phyloP scores from a whole-genome alignment of 2,329 filamentous ascomycete species.

The Curvularia hawaiiensis region DNA sequence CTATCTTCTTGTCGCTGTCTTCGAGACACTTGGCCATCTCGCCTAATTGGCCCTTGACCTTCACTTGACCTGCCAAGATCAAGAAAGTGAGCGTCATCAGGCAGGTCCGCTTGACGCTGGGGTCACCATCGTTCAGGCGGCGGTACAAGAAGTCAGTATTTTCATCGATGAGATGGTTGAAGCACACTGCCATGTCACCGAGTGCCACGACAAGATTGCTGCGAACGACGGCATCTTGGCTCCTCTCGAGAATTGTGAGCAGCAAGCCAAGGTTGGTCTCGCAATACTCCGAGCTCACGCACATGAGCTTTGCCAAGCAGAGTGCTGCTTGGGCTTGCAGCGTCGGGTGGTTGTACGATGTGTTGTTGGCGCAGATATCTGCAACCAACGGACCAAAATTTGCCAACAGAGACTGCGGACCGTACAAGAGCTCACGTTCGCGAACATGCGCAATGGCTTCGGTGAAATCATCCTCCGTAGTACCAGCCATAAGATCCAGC shows the following conservation, averaged over 20 bases:
- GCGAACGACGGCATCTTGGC: slow-evolving; percentile 86
- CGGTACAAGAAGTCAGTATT: slow-evolving; percentile 98
- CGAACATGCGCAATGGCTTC: slow-evolving; percentile 85
- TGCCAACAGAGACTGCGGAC: slow-evolving; percentile 80
- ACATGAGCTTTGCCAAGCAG: slow-evolving; percentile 98
- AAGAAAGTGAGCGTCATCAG: slow-evolving; percentile 98
- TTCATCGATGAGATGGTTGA: slow-evolving; percentile 98
- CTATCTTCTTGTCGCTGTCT: slow-evolving; percentile 92
- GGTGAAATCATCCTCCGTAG: slow-evolving; percentile 91
- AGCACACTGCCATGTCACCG: slow-evolving; percentile 98
- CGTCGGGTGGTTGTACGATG: slow-evolving; percentile 84
- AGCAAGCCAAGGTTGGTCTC: slow-evolving; percentile 89
- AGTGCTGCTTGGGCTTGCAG: slow-evolving; percentile 92
- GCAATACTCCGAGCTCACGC: slow-evolving; percentile 95
- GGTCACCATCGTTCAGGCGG: slow-evolving; percentile 84
- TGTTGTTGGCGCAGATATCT: slow-evolving; percentile 91
- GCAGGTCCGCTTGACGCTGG: slow-evolving; percentile 93
- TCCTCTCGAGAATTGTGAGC: slow-evolving; percentile 97
- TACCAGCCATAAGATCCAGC: slow-evolving; percentile 94
- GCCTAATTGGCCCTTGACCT: slow-evolving; percentile 97
- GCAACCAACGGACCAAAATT: slow-evolving; percentile 90
- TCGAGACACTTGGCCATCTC: slow-evolving; percentile 99
- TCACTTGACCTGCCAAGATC: slow-evolving; percentile 96
- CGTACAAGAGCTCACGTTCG: slow-evolving; percentile 83
- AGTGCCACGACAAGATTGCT: slow-evolving; percentile 97